Conservation (phyloP, 75 land plant species). For the Cunninghamia lanceolata region DNA sequence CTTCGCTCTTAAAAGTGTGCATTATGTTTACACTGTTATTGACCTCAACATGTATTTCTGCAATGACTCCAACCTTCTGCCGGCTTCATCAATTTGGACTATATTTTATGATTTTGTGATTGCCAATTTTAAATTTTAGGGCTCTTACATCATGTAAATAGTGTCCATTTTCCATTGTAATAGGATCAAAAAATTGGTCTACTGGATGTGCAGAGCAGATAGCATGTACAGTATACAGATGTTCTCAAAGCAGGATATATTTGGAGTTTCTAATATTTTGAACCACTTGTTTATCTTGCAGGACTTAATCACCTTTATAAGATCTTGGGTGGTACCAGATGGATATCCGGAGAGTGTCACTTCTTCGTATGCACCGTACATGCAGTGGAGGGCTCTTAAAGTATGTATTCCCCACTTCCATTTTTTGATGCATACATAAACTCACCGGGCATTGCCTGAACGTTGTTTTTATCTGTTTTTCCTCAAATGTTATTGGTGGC, state of each 20-base stretch:
- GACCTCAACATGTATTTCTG: neutral
- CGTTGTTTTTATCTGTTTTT: neutral
- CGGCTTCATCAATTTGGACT: neutral
- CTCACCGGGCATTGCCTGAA: neutral
- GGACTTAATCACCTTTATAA: constrained; percentile 76
- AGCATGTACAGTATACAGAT: neutral
- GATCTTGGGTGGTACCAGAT: constrained; percentile 92
- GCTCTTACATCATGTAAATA: neutral
- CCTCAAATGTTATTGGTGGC: neutral
- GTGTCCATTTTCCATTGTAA: neutral
- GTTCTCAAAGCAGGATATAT: neutral
- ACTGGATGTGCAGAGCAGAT: neutral
- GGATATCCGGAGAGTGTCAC: constrained; percentile 96
- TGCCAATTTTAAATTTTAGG: neutral
- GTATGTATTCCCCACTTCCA: constrained; percentile 27
- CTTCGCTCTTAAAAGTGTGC: neutral
- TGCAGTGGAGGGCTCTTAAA: constrained; percentile 98
- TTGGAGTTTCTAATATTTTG: neutral
- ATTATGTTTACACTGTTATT: neutral
- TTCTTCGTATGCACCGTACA: constrained; percentile 93
- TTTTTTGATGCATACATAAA: neutral
- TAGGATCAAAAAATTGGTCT: neutral
- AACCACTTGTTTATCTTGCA: constrained; percentile 26
- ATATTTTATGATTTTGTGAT: neutral
- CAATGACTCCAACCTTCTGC: neutral